Percentiles rank a stretch among this genome's conserved stretches.
phyloP scores from a whole-genome alignment of 192 early-diverging fungal species.

The Coemansia aciculifera region DNA sequence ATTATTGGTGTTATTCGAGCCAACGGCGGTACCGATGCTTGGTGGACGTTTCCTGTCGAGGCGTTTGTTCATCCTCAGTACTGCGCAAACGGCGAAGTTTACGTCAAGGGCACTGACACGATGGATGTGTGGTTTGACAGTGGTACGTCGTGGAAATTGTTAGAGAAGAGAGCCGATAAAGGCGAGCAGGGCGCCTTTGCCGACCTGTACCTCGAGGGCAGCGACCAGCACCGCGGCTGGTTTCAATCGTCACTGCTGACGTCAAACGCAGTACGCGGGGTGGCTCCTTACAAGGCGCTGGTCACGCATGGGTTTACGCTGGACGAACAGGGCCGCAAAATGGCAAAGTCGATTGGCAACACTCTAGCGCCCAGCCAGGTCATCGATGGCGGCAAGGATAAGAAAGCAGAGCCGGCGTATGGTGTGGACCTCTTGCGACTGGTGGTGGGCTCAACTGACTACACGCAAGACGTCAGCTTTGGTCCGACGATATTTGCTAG shows the following conservation, averaged over 20 bases:
- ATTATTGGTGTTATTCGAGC: constrained; percentile 62
- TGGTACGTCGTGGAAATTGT: constrained; percentile 73
- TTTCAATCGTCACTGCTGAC: constrained; percentile 82
- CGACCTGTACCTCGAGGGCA: constrained; percentile 76
- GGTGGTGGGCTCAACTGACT: constrained; percentile 75
- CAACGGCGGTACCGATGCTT: constrained; percentile 63
- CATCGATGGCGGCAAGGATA: constrained; percentile 70
- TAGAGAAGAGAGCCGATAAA: constrained; percentile 51
- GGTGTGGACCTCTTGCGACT: constrained; percentile 75
- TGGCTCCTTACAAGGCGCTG: constrained; percentile 67
- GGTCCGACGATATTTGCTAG: constrained; percentile 65
- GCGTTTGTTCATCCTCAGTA: constrained; percentile 65
- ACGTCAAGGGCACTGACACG: constrained; percentile 68
- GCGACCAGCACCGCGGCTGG: constrained; percentile 84
- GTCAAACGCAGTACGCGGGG: constrained; percentile 65
- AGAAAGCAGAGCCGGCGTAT: constrained; percentile 68
- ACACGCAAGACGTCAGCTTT: constrained; percentile 71
- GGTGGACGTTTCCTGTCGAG: constrained; percentile 71
- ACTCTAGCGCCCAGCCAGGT: constrained; percentile 65
- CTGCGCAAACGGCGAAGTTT: constrained; percentile 57
- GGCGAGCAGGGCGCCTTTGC: constrained; percentile 49
- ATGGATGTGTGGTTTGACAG: constrained; percentile 91
- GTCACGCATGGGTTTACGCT: constrained; percentile 83
- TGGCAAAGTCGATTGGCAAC: constrained; percentile 85
- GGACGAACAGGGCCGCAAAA: constrained; percentile 77